Evolutionary conservation across 345 rosid genomes (phyloP).

Genomic region (Populus deltoides): DNA sequence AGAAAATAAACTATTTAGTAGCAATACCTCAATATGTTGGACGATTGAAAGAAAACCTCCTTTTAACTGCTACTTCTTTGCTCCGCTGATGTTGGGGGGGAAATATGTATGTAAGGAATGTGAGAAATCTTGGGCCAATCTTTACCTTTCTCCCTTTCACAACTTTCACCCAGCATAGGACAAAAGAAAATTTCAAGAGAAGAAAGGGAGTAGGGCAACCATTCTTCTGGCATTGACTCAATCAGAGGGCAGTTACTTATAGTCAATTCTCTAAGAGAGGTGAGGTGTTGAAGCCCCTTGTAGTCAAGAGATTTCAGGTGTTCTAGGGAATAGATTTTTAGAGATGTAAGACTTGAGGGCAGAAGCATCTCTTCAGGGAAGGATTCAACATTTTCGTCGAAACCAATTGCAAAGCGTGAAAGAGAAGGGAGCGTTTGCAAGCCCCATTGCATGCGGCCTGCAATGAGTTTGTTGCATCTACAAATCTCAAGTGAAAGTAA

Average conservation of each 20-base stretch:
- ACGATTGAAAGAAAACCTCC: no score
- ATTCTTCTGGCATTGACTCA: constrained; percentile 4
- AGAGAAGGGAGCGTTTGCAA: constrained; percentile 10
- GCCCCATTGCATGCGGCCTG: neutral
- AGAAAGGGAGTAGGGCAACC: neutral
- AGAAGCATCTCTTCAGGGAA: constrained; percentile 13
- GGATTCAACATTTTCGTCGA: neutral
- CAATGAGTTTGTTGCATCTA: neutral
- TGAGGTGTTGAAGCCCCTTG: constrained; percentile 4
- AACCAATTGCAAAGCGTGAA: neutral
- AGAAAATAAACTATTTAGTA: no score
- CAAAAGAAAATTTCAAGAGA: rapidly evolving
- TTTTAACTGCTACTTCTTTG: neutral
- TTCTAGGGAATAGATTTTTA: neutral
- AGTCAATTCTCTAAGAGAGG: no score
- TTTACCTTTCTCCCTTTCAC: neutral
- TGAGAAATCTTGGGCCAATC: constrained; percentile 1
- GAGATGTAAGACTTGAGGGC: neutral
- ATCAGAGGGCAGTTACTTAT: neutral
- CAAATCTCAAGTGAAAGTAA: neutral
- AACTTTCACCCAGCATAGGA: neutral
- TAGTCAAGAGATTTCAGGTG: constrained; percentile 1
- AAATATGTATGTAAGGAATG: no score
- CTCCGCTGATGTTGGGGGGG: no score
- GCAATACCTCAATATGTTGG: no score